Evolutionary conservation across 73 alveolate genomes (phyloP).

Genomic region (Paramecium sonneborni): DNA sequence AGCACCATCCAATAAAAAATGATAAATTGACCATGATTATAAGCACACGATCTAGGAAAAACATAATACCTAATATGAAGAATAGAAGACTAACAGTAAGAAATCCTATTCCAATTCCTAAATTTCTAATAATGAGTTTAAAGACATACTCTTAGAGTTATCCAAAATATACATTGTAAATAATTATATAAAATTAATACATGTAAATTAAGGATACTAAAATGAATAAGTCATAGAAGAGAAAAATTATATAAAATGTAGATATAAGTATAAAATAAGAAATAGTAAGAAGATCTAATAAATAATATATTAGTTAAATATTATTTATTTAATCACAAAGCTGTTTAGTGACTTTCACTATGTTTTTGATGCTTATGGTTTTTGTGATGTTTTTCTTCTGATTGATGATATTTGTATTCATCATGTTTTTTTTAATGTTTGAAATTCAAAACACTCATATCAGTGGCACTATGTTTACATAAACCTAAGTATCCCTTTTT

Average conservation of each 20-base stretch:
- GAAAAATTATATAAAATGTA: not conserved
- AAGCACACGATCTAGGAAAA: not conserved
- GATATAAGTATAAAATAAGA: not conserved
- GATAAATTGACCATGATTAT: not conserved
- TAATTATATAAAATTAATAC: not conserved
- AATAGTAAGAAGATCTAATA: no score
- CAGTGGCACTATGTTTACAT: conserved; percentile 31
- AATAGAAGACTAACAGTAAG: not conserved
- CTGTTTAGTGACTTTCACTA: not conserved
- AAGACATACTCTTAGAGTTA: not conserved
- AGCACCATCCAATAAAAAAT: not conserved
- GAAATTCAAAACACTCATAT: conserved; percentile 22
- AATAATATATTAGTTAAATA: not conserved
- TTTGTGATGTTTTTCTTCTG: not conserved
- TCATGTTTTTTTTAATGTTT: not conserved
- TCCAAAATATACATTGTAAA: not conserved
- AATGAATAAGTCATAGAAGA: not conserved
- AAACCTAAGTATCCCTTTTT: conserved; percentile 36
- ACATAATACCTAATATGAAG: not conserved
- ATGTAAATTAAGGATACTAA: not conserved
- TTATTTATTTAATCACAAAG: not conserved
- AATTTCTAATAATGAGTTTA: not conserved
- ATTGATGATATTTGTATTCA: not conserved
- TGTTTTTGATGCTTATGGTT: not conserved
- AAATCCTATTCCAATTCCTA: not conserved